A percentile compares a stretch with the other conserved stretches of the same genome.
Evolutionary conservation across 139 green algal genomes (phyloP).

Genomic region (Chlamydomonas eustigma): DNA sequence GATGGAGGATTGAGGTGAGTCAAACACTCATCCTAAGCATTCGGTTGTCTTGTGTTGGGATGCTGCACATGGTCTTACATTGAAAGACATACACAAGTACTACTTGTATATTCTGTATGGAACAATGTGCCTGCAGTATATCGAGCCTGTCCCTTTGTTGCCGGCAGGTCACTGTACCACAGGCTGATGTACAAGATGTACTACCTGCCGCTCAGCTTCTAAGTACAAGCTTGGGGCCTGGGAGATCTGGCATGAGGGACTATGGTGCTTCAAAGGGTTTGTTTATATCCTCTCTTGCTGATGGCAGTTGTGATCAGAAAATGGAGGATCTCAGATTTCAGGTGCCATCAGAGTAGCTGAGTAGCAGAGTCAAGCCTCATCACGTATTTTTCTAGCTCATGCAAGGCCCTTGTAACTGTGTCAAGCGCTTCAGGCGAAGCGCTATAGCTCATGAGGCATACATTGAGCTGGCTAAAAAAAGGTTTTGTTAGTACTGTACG

Average conservation of each 20-base stretch:
- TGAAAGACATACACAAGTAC: no score
- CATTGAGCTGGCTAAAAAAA: no score
- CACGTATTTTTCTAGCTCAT: no score
- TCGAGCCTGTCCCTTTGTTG: no score
- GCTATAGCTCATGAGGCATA: no score
- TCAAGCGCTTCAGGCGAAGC: no score
- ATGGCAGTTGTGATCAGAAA: neutral
- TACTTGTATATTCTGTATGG: no score
- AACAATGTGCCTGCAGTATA: no score
- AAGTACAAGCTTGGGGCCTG: slow-evolving; percentile 25
- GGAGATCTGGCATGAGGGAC: slow-evolving; percentile 18
- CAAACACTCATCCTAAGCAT: neutral
- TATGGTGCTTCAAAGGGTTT: slow-evolving; percentile 28
- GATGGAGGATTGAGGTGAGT: neutral
- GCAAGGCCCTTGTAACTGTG: no score
- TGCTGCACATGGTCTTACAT: no score
- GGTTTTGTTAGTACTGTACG: no score
- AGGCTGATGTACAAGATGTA: slow-evolving; percentile 81
- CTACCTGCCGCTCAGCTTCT: slow-evolving; percentile 79
- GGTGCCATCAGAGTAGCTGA: neutral
- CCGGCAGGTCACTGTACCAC: slow-evolving; percentile 67
- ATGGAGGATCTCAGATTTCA: neutral
- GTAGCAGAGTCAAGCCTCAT: neutral
- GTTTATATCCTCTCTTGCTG: slow-evolving; percentile 18
- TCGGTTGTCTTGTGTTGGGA: neutral